phyloP scores from a whole-genome alignment of 345 rosid genomes.

The Ceriops zippeliana region DNA sequence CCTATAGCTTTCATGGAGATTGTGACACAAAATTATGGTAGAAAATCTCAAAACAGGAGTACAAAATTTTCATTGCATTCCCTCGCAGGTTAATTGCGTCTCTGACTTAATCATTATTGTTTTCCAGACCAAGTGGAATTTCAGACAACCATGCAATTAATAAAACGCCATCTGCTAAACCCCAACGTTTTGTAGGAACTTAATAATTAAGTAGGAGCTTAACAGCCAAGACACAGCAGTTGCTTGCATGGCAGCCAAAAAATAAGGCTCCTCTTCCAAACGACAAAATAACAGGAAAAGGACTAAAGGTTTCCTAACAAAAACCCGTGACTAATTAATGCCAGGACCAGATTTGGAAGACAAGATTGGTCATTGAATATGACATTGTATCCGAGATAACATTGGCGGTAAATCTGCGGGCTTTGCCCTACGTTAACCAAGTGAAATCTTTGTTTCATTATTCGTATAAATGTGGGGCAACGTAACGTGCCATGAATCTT shows the following conservation, averaged over 20 bases:
- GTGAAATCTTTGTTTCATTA: conserved; percentile 9
- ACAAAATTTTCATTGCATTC: too few species aligned
- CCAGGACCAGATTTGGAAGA: not conserved
- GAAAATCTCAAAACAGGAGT: too few species aligned
- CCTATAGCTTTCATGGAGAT: too few species aligned
- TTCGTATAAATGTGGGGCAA: conserved; percentile 9
- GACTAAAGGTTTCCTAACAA: conserved; percentile 15
- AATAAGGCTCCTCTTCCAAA: not conserved
- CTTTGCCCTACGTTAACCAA: conserved; percentile 11
- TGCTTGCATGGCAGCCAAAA: not conserved
- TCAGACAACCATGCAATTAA: not conserved
- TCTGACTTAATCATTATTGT: too few species aligned
- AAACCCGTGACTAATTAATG: conserved; percentile 26
- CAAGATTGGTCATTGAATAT: conserved; percentile 20
- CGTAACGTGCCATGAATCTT: not conserved
- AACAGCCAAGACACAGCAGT: not conserved
- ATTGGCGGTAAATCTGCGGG: conserved; percentile 13
- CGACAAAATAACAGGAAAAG: conserved; percentile 7
- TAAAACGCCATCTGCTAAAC: not conserved
- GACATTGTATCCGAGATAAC: conserved; percentile 25
- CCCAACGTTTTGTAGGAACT: too few species aligned
- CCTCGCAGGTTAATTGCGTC: too few species aligned
- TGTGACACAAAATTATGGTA: too few species aligned
- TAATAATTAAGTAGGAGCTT: not conserved
- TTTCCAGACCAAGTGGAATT: not conserved